Conservation (phyloP, 176 grass and related monocot genomes). For the Bothriochloa decipiens region DNA sequence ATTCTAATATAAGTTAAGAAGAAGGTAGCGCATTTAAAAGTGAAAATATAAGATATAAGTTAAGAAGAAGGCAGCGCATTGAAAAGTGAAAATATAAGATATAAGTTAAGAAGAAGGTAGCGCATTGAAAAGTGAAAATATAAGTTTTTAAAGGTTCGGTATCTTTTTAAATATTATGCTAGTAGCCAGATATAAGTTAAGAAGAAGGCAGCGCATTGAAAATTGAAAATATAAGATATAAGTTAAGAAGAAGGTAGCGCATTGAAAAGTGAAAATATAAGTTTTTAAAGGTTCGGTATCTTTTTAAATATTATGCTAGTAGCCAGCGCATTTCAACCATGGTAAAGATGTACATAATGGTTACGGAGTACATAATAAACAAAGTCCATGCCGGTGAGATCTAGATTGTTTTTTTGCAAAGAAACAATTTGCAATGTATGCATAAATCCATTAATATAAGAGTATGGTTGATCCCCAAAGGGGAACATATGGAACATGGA, state of each 20-base stretch:
- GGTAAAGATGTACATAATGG: neutral
- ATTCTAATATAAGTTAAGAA: neutral
- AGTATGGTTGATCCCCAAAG: neutral
- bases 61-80: no score
- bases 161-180: neutral
- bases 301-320: neutral
- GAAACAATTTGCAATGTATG: neutral
- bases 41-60: no score
- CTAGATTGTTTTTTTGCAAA: neutral
- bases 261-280: conserved; percentile 19
- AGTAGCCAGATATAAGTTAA: no score
- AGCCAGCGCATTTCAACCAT: conserved; percentile 17
- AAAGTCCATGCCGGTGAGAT: neutral
- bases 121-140: conserved; percentile 22
- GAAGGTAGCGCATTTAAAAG: neutral
- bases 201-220: no score
- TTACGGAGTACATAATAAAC: conserved; percentile 6
- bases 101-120: neutral
- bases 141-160: neutral
- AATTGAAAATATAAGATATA: no score
- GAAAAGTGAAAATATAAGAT: no score
- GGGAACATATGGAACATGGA: neutral
- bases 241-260: neutral
- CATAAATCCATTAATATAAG: neutral
- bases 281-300: neutral